These are phyloP conservation scores for Collariella sp. DNA, from an alignment of 495 filamentous ascomycete species.

Conservation along the genomic window DNA sequence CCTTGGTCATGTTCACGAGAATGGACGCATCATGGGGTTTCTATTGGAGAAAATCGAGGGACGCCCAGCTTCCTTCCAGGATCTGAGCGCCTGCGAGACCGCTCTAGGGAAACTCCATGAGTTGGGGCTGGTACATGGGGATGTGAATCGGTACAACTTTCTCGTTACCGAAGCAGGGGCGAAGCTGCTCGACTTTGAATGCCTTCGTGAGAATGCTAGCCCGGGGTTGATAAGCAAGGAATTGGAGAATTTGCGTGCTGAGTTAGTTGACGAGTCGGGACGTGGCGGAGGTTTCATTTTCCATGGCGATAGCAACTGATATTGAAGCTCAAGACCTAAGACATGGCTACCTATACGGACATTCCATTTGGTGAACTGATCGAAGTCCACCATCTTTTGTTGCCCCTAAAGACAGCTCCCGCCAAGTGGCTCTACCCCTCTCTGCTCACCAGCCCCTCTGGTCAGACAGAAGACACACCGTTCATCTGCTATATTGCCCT, in stretches of 20 bases:
- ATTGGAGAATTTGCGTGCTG: slow-evolving; percentile 2
- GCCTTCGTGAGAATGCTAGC: background rate
- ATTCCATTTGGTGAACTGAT: too few relatives aligned
- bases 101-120: slow-evolving; percentile 10
- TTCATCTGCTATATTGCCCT: too few relatives aligned
- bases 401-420: too few relatives aligned
- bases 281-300: slow-evolving; percentile 7
- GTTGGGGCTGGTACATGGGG: slow-evolving; percentile 11
- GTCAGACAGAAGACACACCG: too few relatives aligned
- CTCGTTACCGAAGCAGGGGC: slow-evolving; percentile 4
- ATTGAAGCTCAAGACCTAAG: too few relatives aligned
- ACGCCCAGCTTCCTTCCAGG: background rate
- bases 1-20: slow-evolving; percentile 30
- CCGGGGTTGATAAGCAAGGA: slow-evolving; percentile 4
- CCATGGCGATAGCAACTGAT: background rate
- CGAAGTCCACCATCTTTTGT: too few relatives aligned
- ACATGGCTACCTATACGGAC: too few relatives aligned
- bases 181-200: slow-evolving; percentile 21
- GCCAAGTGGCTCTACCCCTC: too few relatives aligned
- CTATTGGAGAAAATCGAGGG: slow-evolving; percentile 28
- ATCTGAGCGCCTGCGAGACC: slow-evolving; percentile 9
- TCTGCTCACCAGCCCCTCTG: too few relatives aligned
- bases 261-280: slow-evolving; percentile 12
- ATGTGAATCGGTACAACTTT: slow-evolving; percentile 17
- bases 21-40: slow-evolving; percentile 30